A percentile compares a stretch with the other conserved stretches of the same genome.
These are phyloP conservation scores for Dalbergia cochinchinensis DNA, from an alignment of 306 rosid species.

Conservation along the genomic window DNA sequence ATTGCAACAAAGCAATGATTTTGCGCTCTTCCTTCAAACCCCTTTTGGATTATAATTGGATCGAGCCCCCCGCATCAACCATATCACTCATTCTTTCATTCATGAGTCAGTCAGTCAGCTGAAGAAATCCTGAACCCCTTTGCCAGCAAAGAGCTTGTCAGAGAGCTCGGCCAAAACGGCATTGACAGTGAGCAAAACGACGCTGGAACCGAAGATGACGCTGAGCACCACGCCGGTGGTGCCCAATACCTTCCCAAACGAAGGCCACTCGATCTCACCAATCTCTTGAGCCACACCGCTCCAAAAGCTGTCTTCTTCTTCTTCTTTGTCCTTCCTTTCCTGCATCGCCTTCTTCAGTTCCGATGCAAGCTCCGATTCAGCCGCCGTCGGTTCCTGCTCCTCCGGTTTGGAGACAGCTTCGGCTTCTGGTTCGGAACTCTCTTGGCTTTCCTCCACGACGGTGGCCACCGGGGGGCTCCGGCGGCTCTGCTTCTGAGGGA, in stretches of 20 bases:
- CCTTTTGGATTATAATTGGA: background rate
- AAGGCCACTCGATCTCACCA: slow-evolving; percentile 88
- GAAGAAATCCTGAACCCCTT: slow-evolving; percentile 89
- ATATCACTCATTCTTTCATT: slow-evolving; percentile 16
- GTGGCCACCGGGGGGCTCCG: slow-evolving; percentile 14
- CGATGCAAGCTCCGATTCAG: slow-evolving; percentile 59
- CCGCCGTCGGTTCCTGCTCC: background rate
- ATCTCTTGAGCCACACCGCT: slow-evolving; percentile 84
- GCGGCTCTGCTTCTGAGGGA: background rate
- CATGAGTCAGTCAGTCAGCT: slow-evolving; percentile 35
- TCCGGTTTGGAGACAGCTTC: slow-evolving; percentile 34
- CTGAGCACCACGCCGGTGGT: slow-evolving; percentile 87
- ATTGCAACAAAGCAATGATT: background rate
- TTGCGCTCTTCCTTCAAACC: background rate
- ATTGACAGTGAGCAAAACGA: slow-evolving; percentile 88
- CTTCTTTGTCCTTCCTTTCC: slow-evolving; percentile 68
- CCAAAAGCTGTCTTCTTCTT: slow-evolving; percentile 53
- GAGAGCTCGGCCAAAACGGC: slow-evolving; percentile 84
- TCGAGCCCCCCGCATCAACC: no score
- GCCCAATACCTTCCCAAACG: slow-evolving; percentile 81
- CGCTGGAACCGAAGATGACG: slow-evolving; percentile 85
- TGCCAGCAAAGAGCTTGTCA: slow-evolving; percentile 73
- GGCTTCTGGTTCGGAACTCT: slow-evolving; percentile 54
- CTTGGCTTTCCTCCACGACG: slow-evolving; percentile 69
- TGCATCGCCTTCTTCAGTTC: slow-evolving; percentile 83